Evolutionary conservation across 345 rosid species (phyloP), one percentile per base, ranked within the genome.

Genomic region (Microthlaspi erraticum): DNA sequence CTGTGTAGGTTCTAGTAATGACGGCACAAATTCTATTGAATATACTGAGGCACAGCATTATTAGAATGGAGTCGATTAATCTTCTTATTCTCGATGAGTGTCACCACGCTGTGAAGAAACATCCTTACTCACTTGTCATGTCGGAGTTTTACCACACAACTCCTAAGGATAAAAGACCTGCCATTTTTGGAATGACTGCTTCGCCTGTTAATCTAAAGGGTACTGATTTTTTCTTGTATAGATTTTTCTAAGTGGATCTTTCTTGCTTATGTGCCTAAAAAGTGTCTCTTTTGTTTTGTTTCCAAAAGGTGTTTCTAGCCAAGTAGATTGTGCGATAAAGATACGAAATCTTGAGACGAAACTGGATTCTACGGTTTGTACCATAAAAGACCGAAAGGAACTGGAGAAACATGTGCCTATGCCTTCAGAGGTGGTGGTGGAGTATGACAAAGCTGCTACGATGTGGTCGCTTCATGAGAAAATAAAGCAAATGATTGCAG

Each of bases 51-150:
- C 99, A 94, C 78, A 91, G 99, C 73, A 91, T 94, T 73, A 84
- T 94, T 39, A 88, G 87, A 84, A 91, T 94, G 97, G 99, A 89
- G 71, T 32, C 83, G 32, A 89, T 94, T 44, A 68, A 91, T 84
- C 99, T 94, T 57, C 90, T 94, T 39, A 91, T 94, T 60, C 74
- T 94, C 71, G 99, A 94, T 23, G 99, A 94, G 76, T 94, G 99
- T 66, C 99, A 94, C 79, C 99, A 94, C 70, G 99, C 99, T 72
- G 99, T 94, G 70, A 94, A 94, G 88, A 94, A 94, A 71, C 99
- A 94, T 78, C 99, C 97, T 11, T 94, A 94, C 83, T 91, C 99
- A 6, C 71, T 94, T 44, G 99, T 94, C 77, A 94, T 94, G 99
- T 94, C 99, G 4, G 99, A 94, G 80, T 94, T 94, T 49, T 94